A percentile compares a stretch with the other conserved stretches of the same genome.
phyloP scores from a whole-genome alignment of 2,329 filamentous ascomycete genomes.

The Aspergillus pseudoglaucus region DNA sequence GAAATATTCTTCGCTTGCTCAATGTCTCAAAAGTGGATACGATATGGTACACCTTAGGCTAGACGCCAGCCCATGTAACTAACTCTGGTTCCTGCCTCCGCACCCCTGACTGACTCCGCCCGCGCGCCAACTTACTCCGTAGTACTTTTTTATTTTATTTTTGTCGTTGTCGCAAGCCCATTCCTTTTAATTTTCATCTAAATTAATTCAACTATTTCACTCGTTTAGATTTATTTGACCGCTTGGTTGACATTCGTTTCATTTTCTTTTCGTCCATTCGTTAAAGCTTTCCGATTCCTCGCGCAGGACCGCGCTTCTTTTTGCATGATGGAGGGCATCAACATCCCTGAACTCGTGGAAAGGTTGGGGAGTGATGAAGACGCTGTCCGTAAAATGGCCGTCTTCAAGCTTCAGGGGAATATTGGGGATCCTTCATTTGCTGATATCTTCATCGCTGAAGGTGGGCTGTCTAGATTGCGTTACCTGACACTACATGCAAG shows the following conservation, averaged over 20 bases:
- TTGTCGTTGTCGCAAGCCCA: background rate
- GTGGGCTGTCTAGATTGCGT: conserved; percentile 73
- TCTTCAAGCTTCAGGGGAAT: conserved; percentile 92
- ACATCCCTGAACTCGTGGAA: conserved; percentile 53
- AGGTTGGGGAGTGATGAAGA: conserved; percentile 64
- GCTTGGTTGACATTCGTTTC: background rate
- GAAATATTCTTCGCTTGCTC: no score
- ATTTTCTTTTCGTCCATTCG: background rate
- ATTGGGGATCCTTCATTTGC: conserved; percentile 96
- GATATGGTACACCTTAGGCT: background rate
- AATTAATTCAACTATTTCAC: background rate
- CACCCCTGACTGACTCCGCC: background rate
- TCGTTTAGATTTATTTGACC: background rate
- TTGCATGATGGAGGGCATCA: conserved; percentile 46
- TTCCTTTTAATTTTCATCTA: background rate
- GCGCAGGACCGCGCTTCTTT: background rate
- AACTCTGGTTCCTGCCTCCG: background rate
- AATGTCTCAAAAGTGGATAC: background rate
- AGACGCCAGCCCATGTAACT: background rate
- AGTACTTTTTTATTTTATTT: no score
- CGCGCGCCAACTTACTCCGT: background rate
- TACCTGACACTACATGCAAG: conserved; percentile 76
- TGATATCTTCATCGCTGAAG: conserved; percentile 88
- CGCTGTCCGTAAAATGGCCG: conserved; percentile 94
- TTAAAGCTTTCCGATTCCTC: background rate